Evolutionary conservation across 2,329 filamentous ascomycete genomes (phyloP).

Genomic region (Claviceps fusiformis): DNA sequence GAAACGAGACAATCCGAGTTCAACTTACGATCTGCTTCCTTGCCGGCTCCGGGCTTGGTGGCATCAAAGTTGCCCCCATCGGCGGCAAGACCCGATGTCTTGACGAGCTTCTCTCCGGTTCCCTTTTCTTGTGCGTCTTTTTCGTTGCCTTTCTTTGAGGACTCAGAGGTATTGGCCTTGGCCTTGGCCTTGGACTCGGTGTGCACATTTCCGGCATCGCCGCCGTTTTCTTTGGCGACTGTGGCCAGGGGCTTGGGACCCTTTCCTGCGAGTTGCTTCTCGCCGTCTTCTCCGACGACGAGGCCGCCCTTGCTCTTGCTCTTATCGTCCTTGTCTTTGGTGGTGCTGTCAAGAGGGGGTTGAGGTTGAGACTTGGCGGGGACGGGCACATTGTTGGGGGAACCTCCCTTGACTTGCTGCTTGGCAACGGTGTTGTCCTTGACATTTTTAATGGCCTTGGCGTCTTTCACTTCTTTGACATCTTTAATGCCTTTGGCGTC

Average conservation of each 20-base stretch:
- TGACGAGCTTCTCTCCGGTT: conserved; percentile 44
- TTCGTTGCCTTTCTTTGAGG: conserved; percentile 7
- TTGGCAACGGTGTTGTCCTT: neutral
- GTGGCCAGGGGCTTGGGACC: conserved; percentile 19
- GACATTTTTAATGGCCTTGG: neutral
- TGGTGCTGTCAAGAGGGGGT: conserved; percentile 4
- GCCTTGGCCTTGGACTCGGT: neutral
- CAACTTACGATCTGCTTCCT: conserved; percentile 52
- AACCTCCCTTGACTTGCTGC: neutral
- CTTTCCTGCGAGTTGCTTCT: conserved; percentile 17
- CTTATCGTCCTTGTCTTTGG: neutral
- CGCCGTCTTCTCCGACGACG: conserved; percentile 20
- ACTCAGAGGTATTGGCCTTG: neutral
- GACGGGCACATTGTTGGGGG: neutral
- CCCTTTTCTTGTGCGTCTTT: conserved; percentile 20
- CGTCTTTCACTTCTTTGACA: too few species aligned
- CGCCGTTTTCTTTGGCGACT: conserved; percentile 21
- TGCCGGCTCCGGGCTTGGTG: conserved; percentile 47
- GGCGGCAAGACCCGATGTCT: conserved; percentile 42
- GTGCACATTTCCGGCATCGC: conserved; percentile 15
- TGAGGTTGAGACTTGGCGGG: neutral
- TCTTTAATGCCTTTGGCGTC: too few species aligned
- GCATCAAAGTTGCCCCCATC: conserved; percentile 59
- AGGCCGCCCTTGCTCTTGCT: conserved; percentile 16
- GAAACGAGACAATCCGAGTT: neutral